Conservation (phyloP, 306 rosid genomes). For the Inga oerstediana region DNA sequence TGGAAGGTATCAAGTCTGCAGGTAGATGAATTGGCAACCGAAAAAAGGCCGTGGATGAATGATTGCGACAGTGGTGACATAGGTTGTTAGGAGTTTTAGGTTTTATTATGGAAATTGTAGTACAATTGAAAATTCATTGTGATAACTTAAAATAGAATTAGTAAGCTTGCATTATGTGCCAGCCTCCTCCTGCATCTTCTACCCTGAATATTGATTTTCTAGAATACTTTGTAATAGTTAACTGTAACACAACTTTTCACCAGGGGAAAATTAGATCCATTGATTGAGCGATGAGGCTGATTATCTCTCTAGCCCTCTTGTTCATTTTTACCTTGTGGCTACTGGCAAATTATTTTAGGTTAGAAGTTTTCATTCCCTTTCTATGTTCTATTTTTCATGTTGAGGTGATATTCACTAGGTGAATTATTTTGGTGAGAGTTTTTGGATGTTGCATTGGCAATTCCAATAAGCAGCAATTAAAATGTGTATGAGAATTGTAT, state of each 20-base stretch:
- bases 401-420: background rate
- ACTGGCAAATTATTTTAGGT: background rate
- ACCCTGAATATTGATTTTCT: background rate
- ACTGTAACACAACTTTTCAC: background rate
- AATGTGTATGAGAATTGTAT: background rate
- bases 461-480: background rate
- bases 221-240: background rate
- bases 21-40: too few species aligned
- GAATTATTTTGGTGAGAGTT: slow-evolving; percentile 8
- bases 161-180: background rate
- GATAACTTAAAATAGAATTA: too few species aligned
- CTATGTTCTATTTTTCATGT: background rate
- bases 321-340: background rate
- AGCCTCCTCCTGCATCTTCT: background rate
- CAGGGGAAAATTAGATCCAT: background rate
- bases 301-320: background rate
- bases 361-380: background rate
- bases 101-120: too few species aligned
- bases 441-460: background rate
- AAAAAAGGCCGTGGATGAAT: too few species aligned
- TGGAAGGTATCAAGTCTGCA: too few species aligned
- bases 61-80: too few species aligned
- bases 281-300: background rate
- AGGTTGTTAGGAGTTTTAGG: too few species aligned
- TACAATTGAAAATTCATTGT: too few species aligned